Evolutionary conservation across 2,329 filamentous ascomycete species (phyloP).

Genomic region (Raffaelea arxii): DNA sequence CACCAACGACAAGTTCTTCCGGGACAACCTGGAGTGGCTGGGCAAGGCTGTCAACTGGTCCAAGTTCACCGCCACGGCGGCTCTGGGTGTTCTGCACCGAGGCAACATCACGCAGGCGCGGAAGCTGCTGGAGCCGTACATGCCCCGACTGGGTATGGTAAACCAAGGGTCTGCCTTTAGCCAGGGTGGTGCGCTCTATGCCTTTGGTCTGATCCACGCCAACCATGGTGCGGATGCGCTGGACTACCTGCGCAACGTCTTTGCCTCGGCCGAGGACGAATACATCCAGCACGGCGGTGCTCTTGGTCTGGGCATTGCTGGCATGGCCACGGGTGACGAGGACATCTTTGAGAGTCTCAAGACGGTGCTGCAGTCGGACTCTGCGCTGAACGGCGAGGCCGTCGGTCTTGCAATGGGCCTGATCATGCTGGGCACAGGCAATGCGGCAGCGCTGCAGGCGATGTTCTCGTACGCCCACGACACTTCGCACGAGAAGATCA

Average conservation of each 20-base stretch:
- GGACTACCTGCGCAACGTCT: constrained; percentile 67
- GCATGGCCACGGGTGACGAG: constrained; percentile 90
- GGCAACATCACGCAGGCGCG: constrained; percentile 90
- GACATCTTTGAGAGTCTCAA: constrained; percentile 88
- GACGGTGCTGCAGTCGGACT: constrained; percentile 82
- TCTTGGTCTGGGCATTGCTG: constrained; percentile 87
- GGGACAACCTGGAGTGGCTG: constrained; percentile 94
- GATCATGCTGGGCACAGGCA: constrained; percentile 97
- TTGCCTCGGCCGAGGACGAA: constrained; percentile 70
- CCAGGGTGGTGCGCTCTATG: constrained; percentile 91
- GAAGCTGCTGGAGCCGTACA: constrained; percentile 88
- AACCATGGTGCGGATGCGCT: constrained; percentile 92
- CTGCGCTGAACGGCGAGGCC: constrained; percentile 91
- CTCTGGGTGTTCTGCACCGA: constrained; percentile 90
- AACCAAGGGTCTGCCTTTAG: constrained; percentile 84
- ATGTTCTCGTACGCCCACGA: constrained; percentile 98
- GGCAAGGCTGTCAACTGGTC: constrained; percentile 99
- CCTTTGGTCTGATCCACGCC: constrained; percentile 90
- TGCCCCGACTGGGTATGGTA: constrained; percentile 67
- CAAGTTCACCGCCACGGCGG: constrained; percentile 95
- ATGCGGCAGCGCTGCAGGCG: constrained; percentile 82
- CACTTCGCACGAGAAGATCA: constrained; percentile 97
- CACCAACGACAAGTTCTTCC: constrained; percentile 96
- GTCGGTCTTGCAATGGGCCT: constrained; percentile 94
- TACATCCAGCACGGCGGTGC: constrained; percentile 96